Conservation (phyloP, 345 rosid species). For the Aquilaria sinensis region DNA sequence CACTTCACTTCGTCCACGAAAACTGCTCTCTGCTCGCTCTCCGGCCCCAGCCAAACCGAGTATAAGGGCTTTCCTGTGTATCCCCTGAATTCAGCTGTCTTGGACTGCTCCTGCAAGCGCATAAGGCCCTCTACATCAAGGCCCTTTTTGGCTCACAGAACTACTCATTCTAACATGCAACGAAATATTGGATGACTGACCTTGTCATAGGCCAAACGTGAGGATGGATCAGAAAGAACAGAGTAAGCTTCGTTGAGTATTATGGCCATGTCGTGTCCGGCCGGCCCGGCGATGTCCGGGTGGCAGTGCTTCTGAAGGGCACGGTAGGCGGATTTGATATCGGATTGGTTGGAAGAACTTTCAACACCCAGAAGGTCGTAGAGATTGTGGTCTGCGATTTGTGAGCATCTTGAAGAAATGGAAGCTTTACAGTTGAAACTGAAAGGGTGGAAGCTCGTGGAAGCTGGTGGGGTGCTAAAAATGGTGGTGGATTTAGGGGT, state of each 20-base stretch:
- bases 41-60: slow-evolving; percentile 76
- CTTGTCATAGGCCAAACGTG: slow-evolving; percentile 77
- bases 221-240: slow-evolving; percentile 57
- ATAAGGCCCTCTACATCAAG: neutral
- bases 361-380: slow-evolving; percentile 80
- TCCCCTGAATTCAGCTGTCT: slow-evolving; percentile 58
- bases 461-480: slow-evolving; percentile 5
- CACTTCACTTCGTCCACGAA: slow-evolving; percentile 94
- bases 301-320: slow-evolving; percentile 73
- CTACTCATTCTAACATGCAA: neutral
- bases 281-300: slow-evolving; percentile 72
- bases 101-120: slow-evolving; percentile 59
- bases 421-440: slow-evolving; percentile 32
- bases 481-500: neutral
- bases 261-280: slow-evolving; percentile 91
- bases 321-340: slow-evolving; percentile 76
- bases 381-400: slow-evolving; percentile 63
- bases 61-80: slow-evolving; percentile 73
- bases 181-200: slow-evolving; percentile 16
- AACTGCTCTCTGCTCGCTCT: slow-evolving; percentile 66
- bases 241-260: slow-evolving; percentile 76
- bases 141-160: neutral
- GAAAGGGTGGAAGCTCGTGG: slow-evolving; percentile 13
- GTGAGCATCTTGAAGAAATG: slow-evolving; percentile 24
- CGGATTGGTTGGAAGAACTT: slow-evolving; percentile 40